These are phyloP conservation scores for Fusarium succisae DNA, from an alignment of 2,329 filamentous ascomycete genomes.

Conservation along the genomic window DNA sequence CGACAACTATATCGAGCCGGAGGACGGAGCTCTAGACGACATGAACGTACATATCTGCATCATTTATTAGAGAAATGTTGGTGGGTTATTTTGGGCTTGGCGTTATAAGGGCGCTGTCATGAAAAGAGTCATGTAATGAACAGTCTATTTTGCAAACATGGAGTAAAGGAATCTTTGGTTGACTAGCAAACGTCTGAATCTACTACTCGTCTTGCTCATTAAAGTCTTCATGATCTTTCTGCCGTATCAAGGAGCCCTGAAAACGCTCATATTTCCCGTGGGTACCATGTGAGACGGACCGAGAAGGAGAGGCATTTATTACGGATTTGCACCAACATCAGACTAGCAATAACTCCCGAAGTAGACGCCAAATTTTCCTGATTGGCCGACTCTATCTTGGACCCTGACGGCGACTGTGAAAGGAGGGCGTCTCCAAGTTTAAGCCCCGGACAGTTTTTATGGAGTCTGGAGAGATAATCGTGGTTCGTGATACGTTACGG, in stretches of 20 bases:
- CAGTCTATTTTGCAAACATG: not conserved
- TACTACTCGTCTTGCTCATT: not conserved
- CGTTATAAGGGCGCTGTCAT: slow-evolving; percentile 30
- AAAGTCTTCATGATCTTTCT: not conserved
- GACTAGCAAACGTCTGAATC: not conserved
- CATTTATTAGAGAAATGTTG: slow-evolving; percentile 23
- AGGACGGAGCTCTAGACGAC: slow-evolving; percentile 47
- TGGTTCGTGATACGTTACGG: slow-evolving; percentile 21
- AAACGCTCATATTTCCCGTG: slow-evolving; percentile 4
- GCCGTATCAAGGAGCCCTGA: not conserved
- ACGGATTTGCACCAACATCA: slow-evolving; percentile 13
- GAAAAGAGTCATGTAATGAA: slow-evolving; percentile 27
- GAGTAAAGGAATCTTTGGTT: slow-evolving; percentile 9
- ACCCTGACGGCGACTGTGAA: slow-evolving; percentile 17
- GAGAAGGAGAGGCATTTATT: slow-evolving; percentile 35
- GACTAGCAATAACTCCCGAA: slow-evolving; percentile 36
- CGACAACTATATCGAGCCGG: slow-evolving; percentile 39
- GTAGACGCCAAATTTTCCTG: slow-evolving; percentile 42
- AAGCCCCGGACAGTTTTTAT: slow-evolving; percentile 28
- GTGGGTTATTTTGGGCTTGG: slow-evolving; percentile 35
- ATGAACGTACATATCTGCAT: slow-evolving; percentile 9
- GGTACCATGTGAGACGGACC: slow-evolving; percentile 30
- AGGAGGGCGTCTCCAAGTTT: slow-evolving; percentile 22
- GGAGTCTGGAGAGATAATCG: slow-evolving; percentile 20
- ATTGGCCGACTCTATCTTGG: slow-evolving; percentile 25